phyloP scores from a whole-genome alignment of 75 land plant genomes.

The Picea glauca region DNA sequence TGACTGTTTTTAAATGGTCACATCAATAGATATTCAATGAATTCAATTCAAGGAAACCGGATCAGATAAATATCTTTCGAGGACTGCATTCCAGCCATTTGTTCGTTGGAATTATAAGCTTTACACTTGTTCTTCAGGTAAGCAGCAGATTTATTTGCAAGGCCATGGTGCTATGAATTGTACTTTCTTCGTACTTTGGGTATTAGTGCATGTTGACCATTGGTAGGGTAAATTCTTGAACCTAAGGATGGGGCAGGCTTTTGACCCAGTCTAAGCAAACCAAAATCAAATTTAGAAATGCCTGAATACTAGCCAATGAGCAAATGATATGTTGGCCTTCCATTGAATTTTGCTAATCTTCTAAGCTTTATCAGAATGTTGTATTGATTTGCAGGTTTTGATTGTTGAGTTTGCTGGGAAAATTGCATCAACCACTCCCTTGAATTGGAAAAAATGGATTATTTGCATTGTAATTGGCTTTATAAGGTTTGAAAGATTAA shows the following conservation, averaged over 20 bases:
- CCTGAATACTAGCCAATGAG: too few species aligned
- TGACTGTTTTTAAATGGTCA: neutral
- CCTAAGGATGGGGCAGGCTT: too few species aligned
- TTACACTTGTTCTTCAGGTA: conserved; percentile 74
- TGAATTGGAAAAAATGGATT: conserved; percentile 64
- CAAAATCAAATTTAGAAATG: too few species aligned
- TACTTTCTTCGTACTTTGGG: neutral
- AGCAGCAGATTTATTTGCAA: neutral
- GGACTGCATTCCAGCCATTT: conserved; percentile 63
- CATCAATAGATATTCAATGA: conserved; percentile 83
- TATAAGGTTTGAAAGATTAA: conserved; percentile 44
- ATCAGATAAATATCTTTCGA: conserved; percentile 66
- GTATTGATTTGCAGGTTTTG: conserved; percentile 35
- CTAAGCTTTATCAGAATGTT: too few species aligned
- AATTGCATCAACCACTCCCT: conserved; percentile 66
- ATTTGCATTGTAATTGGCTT: conserved; percentile 52
- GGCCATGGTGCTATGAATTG: neutral
- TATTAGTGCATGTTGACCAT: too few species aligned
- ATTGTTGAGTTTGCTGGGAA: conserved; percentile 85
- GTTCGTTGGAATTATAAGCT: conserved; percentile 63
- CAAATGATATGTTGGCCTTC: too few species aligned
- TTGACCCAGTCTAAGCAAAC: too few species aligned
- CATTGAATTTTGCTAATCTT: too few species aligned
- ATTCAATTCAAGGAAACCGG: conserved; percentile 90
- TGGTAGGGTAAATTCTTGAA: too few species aligned